Conservation (phyloP, 2,329 filamentous ascomycete species). For the Thermothelomyces thermophilus region DNA sequence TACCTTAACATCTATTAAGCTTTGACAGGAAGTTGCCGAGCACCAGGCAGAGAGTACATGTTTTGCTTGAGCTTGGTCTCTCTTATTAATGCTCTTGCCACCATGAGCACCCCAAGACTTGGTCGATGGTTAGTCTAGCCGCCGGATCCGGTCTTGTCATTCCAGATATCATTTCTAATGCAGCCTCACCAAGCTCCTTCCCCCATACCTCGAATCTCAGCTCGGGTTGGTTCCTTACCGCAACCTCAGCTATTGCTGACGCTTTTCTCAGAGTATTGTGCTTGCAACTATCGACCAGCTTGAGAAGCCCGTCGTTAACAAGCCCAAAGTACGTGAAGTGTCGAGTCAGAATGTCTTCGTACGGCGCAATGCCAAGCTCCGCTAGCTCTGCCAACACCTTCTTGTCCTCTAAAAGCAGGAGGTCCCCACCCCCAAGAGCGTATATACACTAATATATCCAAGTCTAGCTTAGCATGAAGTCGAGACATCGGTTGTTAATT, state of each 20-base stretch:
- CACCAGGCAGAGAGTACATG: too few species aligned
- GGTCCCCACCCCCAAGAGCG: background rate
- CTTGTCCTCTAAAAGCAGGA: slow-evolving; percentile 1
- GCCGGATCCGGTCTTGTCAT: slow-evolving; percentile 1
- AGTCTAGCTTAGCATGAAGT: background rate
- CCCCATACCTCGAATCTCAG: background rate
- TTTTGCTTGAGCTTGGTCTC: too few species aligned
- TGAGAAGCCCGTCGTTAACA: background rate
- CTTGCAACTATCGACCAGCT: background rate
- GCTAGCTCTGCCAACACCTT: background rate
- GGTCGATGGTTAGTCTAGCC: background rate
- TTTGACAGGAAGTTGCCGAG: too few species aligned
- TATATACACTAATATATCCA: slow-evolving; percentile 1
- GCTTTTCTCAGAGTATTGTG: background rate
- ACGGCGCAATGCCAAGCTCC: background rate
- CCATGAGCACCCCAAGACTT: background rate
- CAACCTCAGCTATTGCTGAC: background rate
- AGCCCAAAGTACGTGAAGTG: slow-evolving; percentile 2
- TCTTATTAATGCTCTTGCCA: background rate
- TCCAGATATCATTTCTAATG: background rate
- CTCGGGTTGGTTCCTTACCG: background rate
- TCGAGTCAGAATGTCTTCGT: slow-evolving; percentile 2
- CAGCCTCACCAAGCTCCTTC: background rate
- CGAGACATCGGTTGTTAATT: background rate
- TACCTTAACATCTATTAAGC: too few species aligned